phyloP scores from a whole-genome alignment of 2,329 filamentous ascomycete species.

The Diplodia corticola region DNA sequence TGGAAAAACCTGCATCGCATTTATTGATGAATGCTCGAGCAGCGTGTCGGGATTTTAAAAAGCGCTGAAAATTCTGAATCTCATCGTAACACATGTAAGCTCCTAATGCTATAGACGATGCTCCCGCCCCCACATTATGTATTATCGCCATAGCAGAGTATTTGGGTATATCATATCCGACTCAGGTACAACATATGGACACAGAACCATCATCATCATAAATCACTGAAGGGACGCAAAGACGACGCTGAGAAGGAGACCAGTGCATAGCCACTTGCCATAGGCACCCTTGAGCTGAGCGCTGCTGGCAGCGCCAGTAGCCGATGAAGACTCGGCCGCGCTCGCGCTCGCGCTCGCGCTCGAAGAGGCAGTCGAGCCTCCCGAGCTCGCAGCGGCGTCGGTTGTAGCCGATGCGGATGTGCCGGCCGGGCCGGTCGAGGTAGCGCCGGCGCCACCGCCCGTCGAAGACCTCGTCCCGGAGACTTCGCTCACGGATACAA shows the following conservation, averaged over 20 bases:
- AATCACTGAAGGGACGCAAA: not conserved
- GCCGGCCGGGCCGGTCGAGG: not conserved
- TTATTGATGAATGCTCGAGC: no score
- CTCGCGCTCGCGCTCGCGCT: not conserved
- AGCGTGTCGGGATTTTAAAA: no score
- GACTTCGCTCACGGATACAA: not conserved
- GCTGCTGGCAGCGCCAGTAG: not conserved
- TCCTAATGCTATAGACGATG: not conserved
- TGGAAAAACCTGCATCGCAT: no score
- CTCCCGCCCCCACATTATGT: not conserved
- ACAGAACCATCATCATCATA: not conserved
- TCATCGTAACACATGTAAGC: not conserved
- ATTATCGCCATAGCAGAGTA: not conserved
- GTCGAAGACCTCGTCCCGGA: not conserved
- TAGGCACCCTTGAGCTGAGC: not conserved
- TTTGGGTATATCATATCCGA: not conserved
- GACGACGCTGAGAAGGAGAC: not conserved
- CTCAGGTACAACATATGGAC: not conserved
- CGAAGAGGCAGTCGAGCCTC: not conserved
- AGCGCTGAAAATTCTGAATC: no score
- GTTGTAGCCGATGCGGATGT: not conserved
- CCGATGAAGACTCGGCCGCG: not conserved
- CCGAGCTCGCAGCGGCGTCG: not conserved
- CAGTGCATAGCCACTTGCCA: slow-evolving; percentile 1
- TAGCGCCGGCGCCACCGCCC: not conserved